These are phyloP conservation scores for Rhynchospora pubera DNA, from an alignment of 176 grass and related monocot species.

Conservation along the genomic window DNA sequence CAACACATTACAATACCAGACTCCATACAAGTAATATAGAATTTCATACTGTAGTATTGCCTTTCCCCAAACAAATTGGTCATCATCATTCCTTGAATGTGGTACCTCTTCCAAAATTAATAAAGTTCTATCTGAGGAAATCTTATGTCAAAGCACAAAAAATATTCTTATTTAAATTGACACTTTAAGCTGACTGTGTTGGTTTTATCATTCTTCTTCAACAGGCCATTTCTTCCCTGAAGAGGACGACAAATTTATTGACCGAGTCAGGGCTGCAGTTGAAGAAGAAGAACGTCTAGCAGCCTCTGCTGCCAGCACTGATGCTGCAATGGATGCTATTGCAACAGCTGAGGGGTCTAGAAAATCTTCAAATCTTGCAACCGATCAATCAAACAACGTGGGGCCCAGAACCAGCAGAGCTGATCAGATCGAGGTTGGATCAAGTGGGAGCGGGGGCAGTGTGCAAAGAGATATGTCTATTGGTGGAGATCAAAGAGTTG, in stretches of 20 bases:
- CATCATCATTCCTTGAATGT: neutral
- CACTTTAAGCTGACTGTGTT: too few relatives aligned
- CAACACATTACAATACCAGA: neutral
- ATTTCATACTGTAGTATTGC: neutral
- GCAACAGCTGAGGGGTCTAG: slow-evolving; percentile 77
- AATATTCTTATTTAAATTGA: neutral
- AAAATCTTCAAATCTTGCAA: slow-evolving; percentile 34
- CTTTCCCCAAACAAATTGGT: neutral
- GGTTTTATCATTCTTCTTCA: neutral
- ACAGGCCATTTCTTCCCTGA: slow-evolving; percentile 97
- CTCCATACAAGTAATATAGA: neutral
- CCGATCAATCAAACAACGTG: slow-evolving; percentile 26
- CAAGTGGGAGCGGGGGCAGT: slow-evolving; percentile 29
- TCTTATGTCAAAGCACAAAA: neutral
- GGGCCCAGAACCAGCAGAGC: slow-evolving; percentile 26
- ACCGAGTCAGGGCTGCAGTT: slow-evolving; percentile 87
- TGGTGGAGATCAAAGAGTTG: slow-evolving; percentile 31
- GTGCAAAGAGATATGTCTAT: slow-evolving; percentile 1
- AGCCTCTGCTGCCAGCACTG: slow-evolving; percentile 59
- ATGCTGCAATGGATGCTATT: slow-evolving; percentile 85
- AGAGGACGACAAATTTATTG: slow-evolving; percentile 96
- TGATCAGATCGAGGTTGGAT: slow-evolving; percentile 17
- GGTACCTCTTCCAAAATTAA: neutral
- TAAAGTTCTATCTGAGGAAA: neutral
- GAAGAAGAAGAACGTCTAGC: slow-evolving; percentile 94